Evolutionary conservation across 306 rosid species (phyloP).

Genomic region (Trifolium dubium): DNA sequence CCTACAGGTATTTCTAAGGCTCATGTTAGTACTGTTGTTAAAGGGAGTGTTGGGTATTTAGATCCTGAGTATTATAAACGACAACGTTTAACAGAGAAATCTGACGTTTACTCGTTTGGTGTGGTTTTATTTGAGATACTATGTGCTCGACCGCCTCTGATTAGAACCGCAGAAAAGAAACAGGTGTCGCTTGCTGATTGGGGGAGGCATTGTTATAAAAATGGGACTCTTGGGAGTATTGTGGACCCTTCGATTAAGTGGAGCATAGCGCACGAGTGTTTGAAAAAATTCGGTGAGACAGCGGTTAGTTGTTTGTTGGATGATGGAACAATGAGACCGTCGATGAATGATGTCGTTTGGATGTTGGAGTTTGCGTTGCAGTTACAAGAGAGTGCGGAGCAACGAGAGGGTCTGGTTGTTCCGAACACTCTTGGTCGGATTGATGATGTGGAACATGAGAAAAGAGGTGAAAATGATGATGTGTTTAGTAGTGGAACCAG

Average conservation of each 20-base stretch:
- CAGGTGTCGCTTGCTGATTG: conserved; percentile 56
- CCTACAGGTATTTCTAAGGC: conserved; percentile 42
- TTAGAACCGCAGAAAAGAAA: conserved; percentile 30
- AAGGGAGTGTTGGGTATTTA: conserved; percentile 52
- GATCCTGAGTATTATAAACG: conserved; percentile 56
- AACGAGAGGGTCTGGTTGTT: neutral
- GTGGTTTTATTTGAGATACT: conserved; percentile 65
- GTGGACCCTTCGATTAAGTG: conserved; percentile 56
- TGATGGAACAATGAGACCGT: conserved; percentile 52
- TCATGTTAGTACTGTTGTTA: conserved; percentile 47
- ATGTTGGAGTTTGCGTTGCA: conserved; percentile 61
- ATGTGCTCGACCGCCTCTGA: conserved; percentile 52
- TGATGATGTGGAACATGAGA: neutral
- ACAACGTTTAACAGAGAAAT: conserved; percentile 53
- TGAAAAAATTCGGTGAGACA: conserved; percentile 51
- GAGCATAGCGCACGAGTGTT: conserved; percentile 35
- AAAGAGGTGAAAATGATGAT: conserved; percentile 6
- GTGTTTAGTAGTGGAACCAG: conserved; percentile 40
- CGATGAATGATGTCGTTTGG: conserved; percentile 72
- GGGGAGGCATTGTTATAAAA: conserved; percentile 41
- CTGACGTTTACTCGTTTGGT: conserved; percentile 71
- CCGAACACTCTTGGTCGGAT: neutral
- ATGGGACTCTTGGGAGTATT: conserved; percentile 40
- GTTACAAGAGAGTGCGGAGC: conserved; percentile 59
- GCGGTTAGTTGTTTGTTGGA: conserved; percentile 58